Percentiles rank a stretch among this genome's conserved stretches.
phyloP scores from a whole-genome alignment of 2,329 filamentous ascomycete species.

The Emergomyces pasteurianus region DNA sequence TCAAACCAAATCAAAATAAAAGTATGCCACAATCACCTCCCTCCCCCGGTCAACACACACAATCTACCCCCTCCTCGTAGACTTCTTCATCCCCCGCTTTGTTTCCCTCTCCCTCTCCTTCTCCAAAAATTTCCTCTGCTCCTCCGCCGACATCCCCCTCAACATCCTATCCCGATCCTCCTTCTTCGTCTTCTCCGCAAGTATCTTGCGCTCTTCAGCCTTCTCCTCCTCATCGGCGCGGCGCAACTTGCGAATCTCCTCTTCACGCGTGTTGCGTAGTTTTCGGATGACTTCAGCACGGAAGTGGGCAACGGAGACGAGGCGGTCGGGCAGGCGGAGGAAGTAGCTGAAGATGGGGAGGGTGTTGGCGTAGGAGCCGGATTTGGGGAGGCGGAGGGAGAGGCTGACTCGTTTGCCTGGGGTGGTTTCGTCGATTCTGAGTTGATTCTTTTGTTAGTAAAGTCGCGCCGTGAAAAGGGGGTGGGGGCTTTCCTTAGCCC shows the following conservation, averaged over 20 bases:
- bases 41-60: neutral
- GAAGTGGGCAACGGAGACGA: constrained; percentile 70
- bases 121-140: constrained; percentile 75
- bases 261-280: constrained; percentile 67
- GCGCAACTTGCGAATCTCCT: constrained; percentile 65
- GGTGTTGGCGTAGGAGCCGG: constrained; percentile 44
- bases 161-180: constrained; percentile 78
- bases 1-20: neutral
- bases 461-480: too few relatives aligned
- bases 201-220: constrained; percentile 46
- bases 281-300: constrained; percentile 81
- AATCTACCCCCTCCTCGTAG: constrained; percentile 39
- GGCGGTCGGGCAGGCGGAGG: constrained; percentile 69
- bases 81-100: constrained; percentile 51
- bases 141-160: constrained; percentile 63
- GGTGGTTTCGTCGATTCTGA: constrained; percentile 68
- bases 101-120: constrained; percentile 66
- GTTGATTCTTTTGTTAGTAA: too few relatives aligned
- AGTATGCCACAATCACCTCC: too few relatives aligned
- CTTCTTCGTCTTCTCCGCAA: constrained; percentile 57
- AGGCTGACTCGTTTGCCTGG: constrained; percentile 82
- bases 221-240: constrained; percentile 63
- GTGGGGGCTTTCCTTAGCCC: too few relatives aligned
- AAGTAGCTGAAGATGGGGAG: constrained; percentile 61
- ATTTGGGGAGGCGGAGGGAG: constrained; percentile 53